These are phyloP conservation scores for Lipomyces kockii DNA, from an alignment of 805 yeast species.

Conservation along the genomic window DNA sequence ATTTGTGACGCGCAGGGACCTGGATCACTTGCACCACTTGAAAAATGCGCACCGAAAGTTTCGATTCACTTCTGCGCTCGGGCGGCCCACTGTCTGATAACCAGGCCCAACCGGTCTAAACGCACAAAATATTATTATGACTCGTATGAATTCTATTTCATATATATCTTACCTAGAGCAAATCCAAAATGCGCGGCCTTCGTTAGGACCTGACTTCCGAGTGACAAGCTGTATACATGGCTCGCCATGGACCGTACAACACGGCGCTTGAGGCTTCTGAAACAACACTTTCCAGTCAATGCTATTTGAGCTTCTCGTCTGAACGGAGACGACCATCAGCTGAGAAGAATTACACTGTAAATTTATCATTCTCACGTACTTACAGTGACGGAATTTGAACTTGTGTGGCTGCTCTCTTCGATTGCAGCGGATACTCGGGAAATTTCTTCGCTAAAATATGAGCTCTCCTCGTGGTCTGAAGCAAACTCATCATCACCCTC, in stretches of 20 bases:
- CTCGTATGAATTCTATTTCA: neutral
- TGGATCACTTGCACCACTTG: conserved; percentile 42
- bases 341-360: neutral
- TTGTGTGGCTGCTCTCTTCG: neutral
- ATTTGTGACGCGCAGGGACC: conserved; percentile 9
- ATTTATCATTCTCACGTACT: neutral
- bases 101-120: conserved; percentile 36
- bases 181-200: conserved; percentile 49
- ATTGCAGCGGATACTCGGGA: neutral
- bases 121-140: neutral
- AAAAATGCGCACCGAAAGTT: conserved; percentile 45
- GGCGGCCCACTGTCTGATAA: conserved; percentile 20
- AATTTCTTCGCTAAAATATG: neutral
- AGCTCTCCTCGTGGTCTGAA: neutral
- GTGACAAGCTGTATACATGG: conserved; percentile 44
- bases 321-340: neutral
- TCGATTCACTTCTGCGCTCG: conserved; percentile 20
- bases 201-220: conserved; percentile 45
- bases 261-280: conserved; percentile 40
- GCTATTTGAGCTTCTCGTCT: neutral
- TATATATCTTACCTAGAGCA: conserved; percentile 40
- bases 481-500: neutral
- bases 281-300: conserved; percentile 32
- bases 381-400: neutral
- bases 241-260: conserved; percentile 44